phyloP scores from a whole-genome alignment of 1,139 yeast species.

The Zygosaccharomyces sapae region DNA sequence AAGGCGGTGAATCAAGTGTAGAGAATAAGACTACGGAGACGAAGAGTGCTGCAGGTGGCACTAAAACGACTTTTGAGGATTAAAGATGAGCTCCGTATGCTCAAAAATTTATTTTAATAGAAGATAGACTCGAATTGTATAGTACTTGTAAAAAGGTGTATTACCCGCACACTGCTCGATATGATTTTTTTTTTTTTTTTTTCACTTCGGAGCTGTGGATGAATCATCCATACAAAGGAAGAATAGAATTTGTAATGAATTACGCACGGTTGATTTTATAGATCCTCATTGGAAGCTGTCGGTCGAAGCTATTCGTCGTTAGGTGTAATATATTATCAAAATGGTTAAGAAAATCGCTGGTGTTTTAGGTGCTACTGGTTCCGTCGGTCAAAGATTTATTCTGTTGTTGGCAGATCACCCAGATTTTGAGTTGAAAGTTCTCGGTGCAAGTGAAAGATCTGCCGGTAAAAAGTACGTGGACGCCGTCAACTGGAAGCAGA shows the following conservation, averaged over 20 bases:
- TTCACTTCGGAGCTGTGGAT: not conserved
- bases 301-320: too few relatives aligned
- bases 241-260: not conserved
- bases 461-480: slow-evolving; percentile 84
- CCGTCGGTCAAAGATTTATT: slow-evolving; percentile 96
- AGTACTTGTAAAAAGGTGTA: not conserved
- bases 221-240: not conserved
- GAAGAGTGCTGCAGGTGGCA: slow-evolving; percentile 33
- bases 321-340: slow-evolving; percentile 4
- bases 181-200: not conserved
- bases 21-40: slow-evolving; percentile 9
- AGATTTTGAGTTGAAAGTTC: slow-evolving; percentile 73
- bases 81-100: too few relatives aligned
- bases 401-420: slow-evolving; percentile 82
- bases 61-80: slow-evolving; percentile 23
- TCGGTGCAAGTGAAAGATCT: slow-evolving; percentile 92
- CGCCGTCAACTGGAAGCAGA: slow-evolving; percentile 95
- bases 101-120: too few relatives aligned
- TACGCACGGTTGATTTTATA: too few relatives aligned
- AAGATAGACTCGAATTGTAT: not conserved
- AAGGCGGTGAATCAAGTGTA: slow-evolving; percentile 31
- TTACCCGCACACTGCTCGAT: slow-evolving; percentile 1
- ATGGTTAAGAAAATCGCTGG: slow-evolving; percentile 48
- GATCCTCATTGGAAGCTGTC: too few relatives aligned
- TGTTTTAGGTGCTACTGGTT: slow-evolving; percentile 96